phyloP scores from a whole-genome alignment of 495 filamentous ascomycete species.

The Annulohypoxylon nitens region DNA sequence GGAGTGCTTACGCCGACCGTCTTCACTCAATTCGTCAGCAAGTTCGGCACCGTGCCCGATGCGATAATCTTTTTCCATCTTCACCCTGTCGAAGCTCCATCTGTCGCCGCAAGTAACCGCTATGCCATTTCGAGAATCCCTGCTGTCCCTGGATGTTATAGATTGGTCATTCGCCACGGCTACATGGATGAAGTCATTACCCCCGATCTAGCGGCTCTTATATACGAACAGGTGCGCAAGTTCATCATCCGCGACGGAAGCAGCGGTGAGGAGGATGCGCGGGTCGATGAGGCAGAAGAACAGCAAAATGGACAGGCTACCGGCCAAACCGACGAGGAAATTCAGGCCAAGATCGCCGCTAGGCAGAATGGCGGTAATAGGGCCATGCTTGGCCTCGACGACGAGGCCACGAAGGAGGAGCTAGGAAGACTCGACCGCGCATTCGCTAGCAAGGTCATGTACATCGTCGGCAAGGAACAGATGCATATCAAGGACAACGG shows the following conservation, averaged over 20 bases:
- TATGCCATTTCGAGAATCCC: slow-evolving; percentile 56
- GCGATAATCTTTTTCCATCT: slow-evolving; percentile 74
- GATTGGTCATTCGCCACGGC: slow-evolving; percentile 75
- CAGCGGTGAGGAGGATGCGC: slow-evolving; percentile 32
- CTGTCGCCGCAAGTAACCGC: slow-evolving; percentile 59
- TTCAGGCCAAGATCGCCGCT: slow-evolving; percentile 11
- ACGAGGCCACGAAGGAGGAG: slow-evolving; percentile 57
- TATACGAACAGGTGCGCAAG: slow-evolving; percentile 70
- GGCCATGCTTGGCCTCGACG: slow-evolving; percentile 49
- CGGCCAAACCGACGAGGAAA: slow-evolving; percentile 2
- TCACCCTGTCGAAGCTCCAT: slow-evolving; percentile 66
- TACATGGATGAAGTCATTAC: slow-evolving; percentile 78
- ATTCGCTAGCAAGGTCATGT: slow-evolving; percentile 72
- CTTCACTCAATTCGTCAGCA: slow-evolving; percentile 73
- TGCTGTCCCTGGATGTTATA: slow-evolving; percentile 70
- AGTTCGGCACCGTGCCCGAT: slow-evolving; percentile 69
- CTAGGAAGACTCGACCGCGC: slow-evolving; percentile 68
- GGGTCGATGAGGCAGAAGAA: slow-evolving; percentile 12
- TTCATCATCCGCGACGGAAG: slow-evolving; percentile 60
- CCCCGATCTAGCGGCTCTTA: slow-evolving; percentile 68
- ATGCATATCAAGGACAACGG: slow-evolving; percentile 64
- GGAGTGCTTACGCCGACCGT: slow-evolving; percentile 68
- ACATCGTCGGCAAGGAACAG: slow-evolving; percentile 81
- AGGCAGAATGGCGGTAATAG: slow-evolving; percentile 6
- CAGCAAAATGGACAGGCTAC: neutral